phyloP scores from a whole-genome alignment of 2,329 filamentous ascomycete species.

The Bipolaris gigantea region DNA sequence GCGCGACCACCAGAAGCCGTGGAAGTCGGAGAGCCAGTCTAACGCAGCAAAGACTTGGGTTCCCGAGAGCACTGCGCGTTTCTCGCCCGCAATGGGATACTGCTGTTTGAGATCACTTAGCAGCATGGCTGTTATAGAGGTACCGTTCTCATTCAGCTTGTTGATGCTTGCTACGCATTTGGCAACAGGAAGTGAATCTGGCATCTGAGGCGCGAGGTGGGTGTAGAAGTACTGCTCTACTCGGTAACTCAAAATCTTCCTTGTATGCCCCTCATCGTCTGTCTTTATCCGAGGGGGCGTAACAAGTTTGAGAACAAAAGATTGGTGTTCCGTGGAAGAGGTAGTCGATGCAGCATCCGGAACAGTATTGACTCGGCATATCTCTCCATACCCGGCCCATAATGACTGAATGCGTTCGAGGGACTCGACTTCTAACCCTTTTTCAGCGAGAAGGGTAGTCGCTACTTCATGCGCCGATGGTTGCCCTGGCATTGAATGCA shows the following conservation, averaged over 20 bases:
- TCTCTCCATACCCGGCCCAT: slow-evolving; percentile 56
- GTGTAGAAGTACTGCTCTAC: slow-evolving; percentile 69
- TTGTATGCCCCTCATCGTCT: slow-evolving; percentile 62
- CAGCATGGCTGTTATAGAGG: slow-evolving; percentile 56
- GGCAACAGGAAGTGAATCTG: slow-evolving; percentile 52
- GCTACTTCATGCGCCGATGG: slow-evolving; percentile 25
- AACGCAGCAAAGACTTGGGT: slow-evolving; percentile 58
- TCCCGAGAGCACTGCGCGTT: slow-evolving; percentile 51
- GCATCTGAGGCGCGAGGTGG: slow-evolving; percentile 56
- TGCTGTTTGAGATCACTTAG: slow-evolving; percentile 58
- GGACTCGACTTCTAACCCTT: slow-evolving; percentile 30
- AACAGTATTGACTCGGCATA: slow-evolving; percentile 57
- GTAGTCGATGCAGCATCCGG: slow-evolving; percentile 8
- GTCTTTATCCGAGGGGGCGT: slow-evolving; percentile 51
- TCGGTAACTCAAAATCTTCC: slow-evolving; percentile 68
- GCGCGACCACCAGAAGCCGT: slow-evolving; percentile 56
- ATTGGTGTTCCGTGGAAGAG: slow-evolving; percentile 25
- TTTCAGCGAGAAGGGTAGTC: slow-evolving; percentile 28
- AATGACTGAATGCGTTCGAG: slow-evolving; percentile 46
- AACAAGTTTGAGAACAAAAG: slow-evolving; percentile 63
- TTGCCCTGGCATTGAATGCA: slow-evolving; percentile 44
- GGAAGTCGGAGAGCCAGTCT: slow-evolving; percentile 66
- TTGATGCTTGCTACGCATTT: slow-evolving; percentile 54
- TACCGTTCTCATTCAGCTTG: slow-evolving; percentile 39
- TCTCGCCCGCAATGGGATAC: slow-evolving; percentile 62